phyloP scores from a whole-genome alignment of 257 asterid species.

The Cinchona pubescens region DNA sequence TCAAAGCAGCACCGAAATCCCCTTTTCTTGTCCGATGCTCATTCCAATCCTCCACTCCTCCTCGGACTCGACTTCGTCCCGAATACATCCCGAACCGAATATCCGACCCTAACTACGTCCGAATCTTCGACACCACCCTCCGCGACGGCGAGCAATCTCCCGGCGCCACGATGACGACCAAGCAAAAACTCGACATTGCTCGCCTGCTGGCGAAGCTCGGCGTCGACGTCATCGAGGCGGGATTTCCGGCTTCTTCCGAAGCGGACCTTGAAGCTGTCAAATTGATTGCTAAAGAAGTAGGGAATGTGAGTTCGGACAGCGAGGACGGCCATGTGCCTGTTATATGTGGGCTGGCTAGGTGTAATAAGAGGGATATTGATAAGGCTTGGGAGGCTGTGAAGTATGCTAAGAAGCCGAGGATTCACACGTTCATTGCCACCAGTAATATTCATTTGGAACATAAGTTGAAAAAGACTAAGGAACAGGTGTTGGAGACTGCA shows the following conservation, averaged over 20 bases:
- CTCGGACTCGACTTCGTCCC: slow-evolving; percentile 29
- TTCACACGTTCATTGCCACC: slow-evolving; percentile 93
- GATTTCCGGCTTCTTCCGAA: slow-evolving; percentile 90
- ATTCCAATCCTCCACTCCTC: slow-evolving; percentile 30
- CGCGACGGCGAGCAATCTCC: slow-evolving; percentile 99
- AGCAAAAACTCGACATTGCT: slow-evolving; percentile 88
- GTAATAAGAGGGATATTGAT: slow-evolving; percentile 82
- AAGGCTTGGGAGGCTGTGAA: slow-evolving; percentile 96
- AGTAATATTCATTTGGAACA: slow-evolving; percentile 88
- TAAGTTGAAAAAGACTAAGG: slow-evolving; percentile 79
- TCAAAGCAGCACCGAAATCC: background rate
- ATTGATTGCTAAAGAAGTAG: slow-evolving; percentile 75
- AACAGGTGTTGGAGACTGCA: slow-evolving; percentile 80
- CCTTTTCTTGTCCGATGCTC: slow-evolving; percentile 54
- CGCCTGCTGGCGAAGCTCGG: slow-evolving; percentile 83
- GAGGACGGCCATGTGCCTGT: slow-evolving; percentile 66
- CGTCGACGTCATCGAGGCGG: slow-evolving; percentile 93
- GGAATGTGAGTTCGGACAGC: slow-evolving; percentile 30
- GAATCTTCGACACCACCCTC: slow-evolving; percentile 90
- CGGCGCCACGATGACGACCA: slow-evolving; percentile 93
- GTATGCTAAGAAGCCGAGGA: slow-evolving; percentile 78
- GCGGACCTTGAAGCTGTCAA: slow-evolving; percentile 86
- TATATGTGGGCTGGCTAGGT: slow-evolving; percentile 88
- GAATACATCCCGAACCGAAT: slow-evolving; percentile 70
- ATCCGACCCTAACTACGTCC: slow-evolving; percentile 80